phyloP scores from a whole-genome alignment of 257 asterid genomes.

The Dorcoceras hygrometricum region DNA sequence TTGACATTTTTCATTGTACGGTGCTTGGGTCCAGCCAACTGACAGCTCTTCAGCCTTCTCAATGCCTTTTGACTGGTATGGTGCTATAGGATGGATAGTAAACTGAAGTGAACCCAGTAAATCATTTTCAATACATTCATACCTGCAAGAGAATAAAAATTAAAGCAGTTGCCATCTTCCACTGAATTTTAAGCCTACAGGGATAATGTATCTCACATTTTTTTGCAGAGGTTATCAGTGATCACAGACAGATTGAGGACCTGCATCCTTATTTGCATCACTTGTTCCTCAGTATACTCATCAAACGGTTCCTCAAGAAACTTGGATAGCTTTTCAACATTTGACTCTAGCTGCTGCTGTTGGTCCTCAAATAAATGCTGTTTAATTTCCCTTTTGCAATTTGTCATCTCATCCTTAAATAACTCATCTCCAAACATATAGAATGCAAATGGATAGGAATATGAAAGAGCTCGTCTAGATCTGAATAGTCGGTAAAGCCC shows the following conservation, averaged over 20 bases:
- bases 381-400: slow-evolving; percentile 56
- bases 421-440: slow-evolving; percentile 90
- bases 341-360: slow-evolving; percentile 96
- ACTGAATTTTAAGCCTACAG: slow-evolving; percentile 4
- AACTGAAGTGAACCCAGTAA: slow-evolving; percentile 69
- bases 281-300: slow-evolving; percentile 42
- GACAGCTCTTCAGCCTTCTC: slow-evolving; percentile 72
- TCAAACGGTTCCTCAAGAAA: slow-evolving; percentile 81
- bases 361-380: slow-evolving; percentile 93
- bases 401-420: slow-evolving; percentile 76
- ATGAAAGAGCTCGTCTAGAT: slow-evolving; percentile 86
- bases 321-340: slow-evolving; percentile 86
- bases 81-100: slow-evolving; percentile 62
- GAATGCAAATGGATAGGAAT: slow-evolving; percentile 97
- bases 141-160: slow-evolving; percentile 52
- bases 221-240: slow-evolving; percentile 74
- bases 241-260: slow-evolving; percentile 66
- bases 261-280: slow-evolving; percentile 72
- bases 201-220: slow-evolving; percentile 50
- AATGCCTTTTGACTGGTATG: slow-evolving; percentile 76
- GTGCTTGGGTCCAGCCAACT: slow-evolving; percentile 41
- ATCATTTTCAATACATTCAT: slow-evolving; percentile 80
- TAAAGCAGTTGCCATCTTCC: slow-evolving; percentile 22
- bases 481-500: slow-evolving; percentile 83
- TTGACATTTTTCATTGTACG: slow-evolving; percentile 30